These are phyloP conservation scores for Barbatosphaeria neglecta DNA, from an alignment of 495 filamentous ascomycete species.

Conservation along the genomic window DNA sequence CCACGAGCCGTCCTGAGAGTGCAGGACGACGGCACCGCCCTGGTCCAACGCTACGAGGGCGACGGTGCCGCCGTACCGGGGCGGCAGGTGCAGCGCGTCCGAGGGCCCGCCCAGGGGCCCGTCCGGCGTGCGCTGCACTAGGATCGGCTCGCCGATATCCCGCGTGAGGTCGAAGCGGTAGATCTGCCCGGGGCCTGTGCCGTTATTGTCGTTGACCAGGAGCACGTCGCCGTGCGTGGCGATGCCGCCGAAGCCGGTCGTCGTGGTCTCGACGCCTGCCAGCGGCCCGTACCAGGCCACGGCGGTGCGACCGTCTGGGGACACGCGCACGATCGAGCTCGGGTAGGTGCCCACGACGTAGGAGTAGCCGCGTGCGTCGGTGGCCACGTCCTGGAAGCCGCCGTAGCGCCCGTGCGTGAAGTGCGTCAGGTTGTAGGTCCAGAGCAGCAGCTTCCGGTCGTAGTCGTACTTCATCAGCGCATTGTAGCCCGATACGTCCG, in stretches of 20 bases:
- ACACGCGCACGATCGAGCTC: constrained; percentile 13
- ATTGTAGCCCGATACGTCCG: constrained; percentile 16
- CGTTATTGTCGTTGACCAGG: constrained; percentile 14
- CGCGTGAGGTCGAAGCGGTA: constrained; percentile 18
- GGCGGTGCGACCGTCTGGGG: constrained; percentile 11
- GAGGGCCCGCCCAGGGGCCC: constrained; percentile 6
- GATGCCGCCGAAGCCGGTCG: constrained; percentile 15
- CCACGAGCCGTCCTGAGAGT: constrained; percentile 21
- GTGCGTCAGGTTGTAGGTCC: constrained; percentile 17
- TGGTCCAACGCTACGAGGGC: constrained; percentile 15
- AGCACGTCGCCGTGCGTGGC: constrained; percentile 17
- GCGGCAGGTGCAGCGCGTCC: constrained; percentile 25
- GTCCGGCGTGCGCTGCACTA: constrained; percentile 8
- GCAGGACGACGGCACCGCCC: constrained; percentile 19
- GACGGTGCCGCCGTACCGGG: constrained; percentile 20
- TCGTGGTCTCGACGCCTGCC: constrained; percentile 7
- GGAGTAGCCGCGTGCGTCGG: constrained; percentile 17
- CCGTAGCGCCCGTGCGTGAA: constrained; percentile 13
- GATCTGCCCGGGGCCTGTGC: constrained; percentile 14
- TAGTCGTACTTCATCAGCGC: constrained; percentile 13
- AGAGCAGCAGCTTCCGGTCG: constrained; percentile 6
- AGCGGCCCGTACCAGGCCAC: constrained; percentile 16
- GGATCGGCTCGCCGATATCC: constrained; percentile 7
- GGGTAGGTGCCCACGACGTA: constrained; percentile 23
- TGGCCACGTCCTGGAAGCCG: constrained; percentile 21